Conservation (phyloP, 306 rosid species). For the Dryas octopetala region DNA sequence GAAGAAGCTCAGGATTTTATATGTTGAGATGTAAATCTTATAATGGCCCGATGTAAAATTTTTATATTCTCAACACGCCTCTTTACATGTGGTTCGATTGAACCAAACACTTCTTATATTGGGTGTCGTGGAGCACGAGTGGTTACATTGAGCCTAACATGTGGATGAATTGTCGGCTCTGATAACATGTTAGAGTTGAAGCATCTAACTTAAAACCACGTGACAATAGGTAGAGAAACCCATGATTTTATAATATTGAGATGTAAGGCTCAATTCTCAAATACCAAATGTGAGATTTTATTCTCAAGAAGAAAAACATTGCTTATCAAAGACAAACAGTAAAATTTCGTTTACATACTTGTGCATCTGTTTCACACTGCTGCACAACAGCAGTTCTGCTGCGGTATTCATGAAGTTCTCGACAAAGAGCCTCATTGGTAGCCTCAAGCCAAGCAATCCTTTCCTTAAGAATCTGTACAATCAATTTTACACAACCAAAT, state of each 20-base stretch:
- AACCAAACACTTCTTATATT: neutral
- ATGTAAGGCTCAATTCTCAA: neutral
- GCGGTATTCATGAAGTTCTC: slow-evolving; percentile 68
- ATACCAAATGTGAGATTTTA: neutral
- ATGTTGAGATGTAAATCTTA: neutral
- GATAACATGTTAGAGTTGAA: neutral
- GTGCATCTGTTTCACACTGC: slow-evolving; percentile 49
- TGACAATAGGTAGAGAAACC: neutral
- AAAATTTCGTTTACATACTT: slow-evolving; percentile 40
- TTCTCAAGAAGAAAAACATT: neutral
- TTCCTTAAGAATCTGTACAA: slow-evolving; percentile 62
- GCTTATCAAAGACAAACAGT: neutral
- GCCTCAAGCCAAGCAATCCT: slow-evolving; percentile 76
- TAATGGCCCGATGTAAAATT: neutral
- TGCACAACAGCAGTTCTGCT: slow-evolving; percentile 54
- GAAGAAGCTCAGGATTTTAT: neutral
- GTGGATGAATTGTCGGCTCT: neutral
- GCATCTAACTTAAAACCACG: neutral
- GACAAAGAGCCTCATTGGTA: slow-evolving; percentile 58
- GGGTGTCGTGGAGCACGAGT: neutral
- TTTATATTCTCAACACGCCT: neutral
- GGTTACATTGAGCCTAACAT: neutral
- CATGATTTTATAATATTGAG: neutral
- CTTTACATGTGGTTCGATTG: no score
- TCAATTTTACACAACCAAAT: slow-evolving; percentile 24